phyloP scores from a whole-genome alignment of 202 grass and related monocot species.

The Brachypodium distachyon region DNA sequence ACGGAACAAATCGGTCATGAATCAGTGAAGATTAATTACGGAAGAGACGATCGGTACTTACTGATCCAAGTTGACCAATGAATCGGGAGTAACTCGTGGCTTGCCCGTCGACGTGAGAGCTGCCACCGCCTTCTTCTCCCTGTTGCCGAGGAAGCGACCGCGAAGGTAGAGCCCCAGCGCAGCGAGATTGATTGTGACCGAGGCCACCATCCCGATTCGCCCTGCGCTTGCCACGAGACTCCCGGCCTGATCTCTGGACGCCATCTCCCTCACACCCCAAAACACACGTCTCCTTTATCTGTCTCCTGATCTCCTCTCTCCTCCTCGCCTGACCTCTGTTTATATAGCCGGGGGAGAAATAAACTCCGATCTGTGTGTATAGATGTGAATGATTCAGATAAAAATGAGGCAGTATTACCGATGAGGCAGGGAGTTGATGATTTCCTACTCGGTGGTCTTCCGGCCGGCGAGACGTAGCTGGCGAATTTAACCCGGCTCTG shows the following conservation, averaged over 20 bases:
- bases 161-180: constrained; percentile 18
- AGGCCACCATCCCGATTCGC: constrained; percentile 12
- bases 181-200: constrained; percentile 33
- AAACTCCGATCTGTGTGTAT: no score
- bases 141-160: neutral
- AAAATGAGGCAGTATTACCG: no score
- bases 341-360: no score
- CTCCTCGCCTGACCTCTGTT: no score
- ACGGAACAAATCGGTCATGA: no score
- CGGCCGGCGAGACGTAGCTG: no score
- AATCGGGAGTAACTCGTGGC: neutral
- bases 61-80: constrained; percentile 45
- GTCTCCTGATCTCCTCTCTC: no score
- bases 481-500: no score
- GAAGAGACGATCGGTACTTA: neutral
- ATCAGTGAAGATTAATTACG: neutral
- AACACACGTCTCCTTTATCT: no score
- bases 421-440: no score
- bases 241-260: neutral
- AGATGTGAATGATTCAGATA: no score
- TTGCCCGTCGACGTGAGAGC: constrained; percentile 10
- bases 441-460: no score
- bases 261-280: neutral
- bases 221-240: neutral
- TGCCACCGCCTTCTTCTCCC: neutral